Evolutionary conservation across 129 eudicot species (phyloP), one percentile per base, ranked within the genome.

Genomic region (Pittosporum tobira): DNA sequence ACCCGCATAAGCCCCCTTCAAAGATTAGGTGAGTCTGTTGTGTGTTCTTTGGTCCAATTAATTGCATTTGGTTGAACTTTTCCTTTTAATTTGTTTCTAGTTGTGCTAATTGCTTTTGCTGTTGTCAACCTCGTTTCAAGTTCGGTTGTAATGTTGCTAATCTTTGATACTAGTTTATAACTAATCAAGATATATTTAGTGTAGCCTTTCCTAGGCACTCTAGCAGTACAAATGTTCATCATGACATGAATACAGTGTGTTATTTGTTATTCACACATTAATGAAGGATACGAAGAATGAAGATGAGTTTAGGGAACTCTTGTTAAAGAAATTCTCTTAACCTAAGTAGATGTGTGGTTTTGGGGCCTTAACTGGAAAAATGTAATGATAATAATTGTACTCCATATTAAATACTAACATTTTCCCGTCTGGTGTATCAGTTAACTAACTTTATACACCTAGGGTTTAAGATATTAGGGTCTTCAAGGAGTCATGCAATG

Each of bases 1-100:
- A 83, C 48, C 72, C 85, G n/a, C 23, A 53, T 16, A 75, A 80
- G 51, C 62, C 81, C 21, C 69, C 62, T 24, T 30, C 52, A 10
- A 65, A 42, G 48, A 49, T 21, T 48, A 47, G 78, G 88, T 84
- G 61, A 77, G 82, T 40, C 29, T 69, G 51, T 19, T 38, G 14
- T 40, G 46, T 13, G 18, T 31, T 21, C 22, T 40, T 40, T 40
- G 46, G n/a, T 40, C 46, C 46, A 1, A 1, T 40, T 40, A 40
- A 14, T 4, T 40, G 2, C 4, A 11, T 40, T 1, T 40, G 11
- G 46, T 18, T 3, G 12, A 15, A 48, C 12, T 40, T 40, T 10
- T 68, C 29, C 24, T 59, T 38, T 34, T 57, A 20, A 26, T 13
- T n/a, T 44, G n/a, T 42, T 28, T 61, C 56, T 8, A 40, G 27